Conservation (phyloP, 768 basidiomycete species). For the Scleroderma citrinum region DNA sequence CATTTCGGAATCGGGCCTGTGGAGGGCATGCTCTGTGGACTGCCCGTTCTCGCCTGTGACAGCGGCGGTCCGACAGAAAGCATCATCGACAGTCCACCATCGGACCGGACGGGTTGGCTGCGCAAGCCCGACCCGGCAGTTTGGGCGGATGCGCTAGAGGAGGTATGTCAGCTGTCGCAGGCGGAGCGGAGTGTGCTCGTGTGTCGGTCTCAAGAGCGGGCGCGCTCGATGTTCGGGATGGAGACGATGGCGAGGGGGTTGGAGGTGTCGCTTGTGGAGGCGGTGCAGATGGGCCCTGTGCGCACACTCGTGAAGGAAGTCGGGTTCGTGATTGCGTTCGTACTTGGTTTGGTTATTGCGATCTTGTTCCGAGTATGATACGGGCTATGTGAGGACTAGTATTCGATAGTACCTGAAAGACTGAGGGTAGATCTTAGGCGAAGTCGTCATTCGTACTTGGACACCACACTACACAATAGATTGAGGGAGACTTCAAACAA, state of each 20-base stretch:
- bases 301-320: conserved; percentile 12
- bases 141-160: conserved; percentile 67
- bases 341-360: conserved; percentile 20
- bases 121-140: conserved; percentile 49
- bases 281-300: conserved; percentile 49
- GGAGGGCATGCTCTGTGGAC: conserved; percentile 88
- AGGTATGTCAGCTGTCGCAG: conserved; percentile 40
- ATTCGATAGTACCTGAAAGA: too few species aligned
- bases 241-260: conserved; percentile 63
- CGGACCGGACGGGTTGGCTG: conserved; percentile 72
- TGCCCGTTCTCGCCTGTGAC: conserved; percentile 85
- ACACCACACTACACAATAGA: too few species aligned
- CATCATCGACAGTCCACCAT: conserved; percentile 39
- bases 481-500: too few species aligned
- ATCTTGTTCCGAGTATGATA: conserved; percentile 11
- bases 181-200: conserved; percentile 35
- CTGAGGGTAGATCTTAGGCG: too few species aligned
- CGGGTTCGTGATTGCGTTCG: conserved; percentile 15
- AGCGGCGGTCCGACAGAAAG: conserved; percentile 91
- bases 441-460: too few species aligned
- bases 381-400: too few species aligned
- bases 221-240: conserved; percentile 65
- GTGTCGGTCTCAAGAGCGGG: conserved; percentile 52
- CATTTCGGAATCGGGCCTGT: conserved; percentile 97
- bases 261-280: conserved; percentile 49